These are phyloP conservation scores for Haberlea rhodopensis DNA, from an alignment of 257 asterid genomes.

Conservation along the genomic window DNA sequence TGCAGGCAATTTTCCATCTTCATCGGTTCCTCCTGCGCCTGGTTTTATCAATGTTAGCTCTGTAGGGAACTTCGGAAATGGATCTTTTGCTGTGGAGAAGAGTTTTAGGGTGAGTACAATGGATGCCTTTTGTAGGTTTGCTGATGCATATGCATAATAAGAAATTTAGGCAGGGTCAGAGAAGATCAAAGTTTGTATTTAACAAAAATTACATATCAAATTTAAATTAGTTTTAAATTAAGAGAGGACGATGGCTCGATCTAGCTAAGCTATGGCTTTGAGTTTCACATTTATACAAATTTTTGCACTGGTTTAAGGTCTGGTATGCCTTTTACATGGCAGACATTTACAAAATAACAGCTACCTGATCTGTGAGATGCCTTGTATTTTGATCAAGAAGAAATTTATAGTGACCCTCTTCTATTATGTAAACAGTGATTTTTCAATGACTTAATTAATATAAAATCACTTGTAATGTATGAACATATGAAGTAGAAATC, in stretches of 20 bases:
- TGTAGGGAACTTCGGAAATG: conserved; percentile 55
- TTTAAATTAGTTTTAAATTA: too few species aligned
- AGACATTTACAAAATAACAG: background rate
- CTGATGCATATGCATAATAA: background rate
- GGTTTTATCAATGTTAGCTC: conserved; percentile 34
- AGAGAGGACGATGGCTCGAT: too few species aligned
- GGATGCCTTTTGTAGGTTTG: background rate
- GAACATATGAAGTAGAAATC: too few species aligned
- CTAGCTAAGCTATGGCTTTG: too few species aligned
- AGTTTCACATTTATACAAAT: background rate
- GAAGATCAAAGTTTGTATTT: too few species aligned
- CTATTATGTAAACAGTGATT: too few species aligned
- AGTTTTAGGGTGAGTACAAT: conserved; percentile 59
- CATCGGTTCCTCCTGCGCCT: conserved; percentile 38
- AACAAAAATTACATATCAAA: too few species aligned
- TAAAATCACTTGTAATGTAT: too few species aligned
- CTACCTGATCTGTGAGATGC: background rate
- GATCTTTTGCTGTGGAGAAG: conserved; percentile 76
- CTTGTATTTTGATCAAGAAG: too few species aligned
- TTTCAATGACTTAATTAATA: too few species aligned
- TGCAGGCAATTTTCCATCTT: conserved; percentile 49
- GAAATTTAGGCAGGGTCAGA: background rate
- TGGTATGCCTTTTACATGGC: background rate
- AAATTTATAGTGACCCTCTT: too few species aligned
- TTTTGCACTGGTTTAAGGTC: background rate